These are phyloP conservation scores for Cadophora luteo-olivacea DNA, from an alignment of 2,329 filamentous ascomycete species.

Conservation along the genomic window DNA sequence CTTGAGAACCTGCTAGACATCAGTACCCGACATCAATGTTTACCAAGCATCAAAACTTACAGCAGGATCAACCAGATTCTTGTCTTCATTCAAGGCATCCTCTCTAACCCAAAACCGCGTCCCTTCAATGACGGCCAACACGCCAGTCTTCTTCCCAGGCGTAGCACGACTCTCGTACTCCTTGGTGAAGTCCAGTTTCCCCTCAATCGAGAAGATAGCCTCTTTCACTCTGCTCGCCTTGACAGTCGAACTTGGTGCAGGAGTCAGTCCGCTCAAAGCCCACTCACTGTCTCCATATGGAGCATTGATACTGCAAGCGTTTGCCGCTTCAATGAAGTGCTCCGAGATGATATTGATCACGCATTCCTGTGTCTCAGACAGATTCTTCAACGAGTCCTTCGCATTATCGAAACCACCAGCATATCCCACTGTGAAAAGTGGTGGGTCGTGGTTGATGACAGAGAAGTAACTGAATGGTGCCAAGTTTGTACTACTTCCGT, in stretches of 20 bases:
- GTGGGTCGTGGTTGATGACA: constrained; percentile 84
- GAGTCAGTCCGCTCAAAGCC: constrained; percentile 77
- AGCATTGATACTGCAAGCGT: constrained; percentile 78
- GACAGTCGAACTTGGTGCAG: constrained; percentile 69
- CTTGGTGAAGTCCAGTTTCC: constrained; percentile 72
- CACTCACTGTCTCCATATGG: constrained; percentile 82
- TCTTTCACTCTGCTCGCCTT: constrained; percentile 78
- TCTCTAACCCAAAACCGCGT: constrained; percentile 88
- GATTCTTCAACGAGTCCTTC: constrained; percentile 82
- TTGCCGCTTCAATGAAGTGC: constrained; percentile 86
- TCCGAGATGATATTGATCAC: constrained; percentile 89
- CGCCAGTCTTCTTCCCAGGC: constrained; percentile 77
- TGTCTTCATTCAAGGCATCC: constrained; percentile 83
- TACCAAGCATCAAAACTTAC: constrained; percentile 50
- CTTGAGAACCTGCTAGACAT: constrained; percentile 62
- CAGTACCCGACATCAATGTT: constrained; percentile 22
- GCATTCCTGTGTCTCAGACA: constrained; percentile 76
- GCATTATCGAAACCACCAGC: constrained; percentile 53
- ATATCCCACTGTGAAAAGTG: constrained; percentile 73
- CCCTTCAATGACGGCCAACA: constrained; percentile 81
- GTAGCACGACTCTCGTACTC: constrained; percentile 78
- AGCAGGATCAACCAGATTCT: constrained; percentile 74
- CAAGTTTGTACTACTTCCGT: constrained; percentile 75
- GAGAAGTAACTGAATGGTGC: constrained; percentile 90
- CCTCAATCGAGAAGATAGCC: constrained; percentile 84